Evolutionary conservation across 2,329 filamentous ascomycete genomes (phyloP).

Genomic region (Teratosphaeria gauchensis): DNA sequence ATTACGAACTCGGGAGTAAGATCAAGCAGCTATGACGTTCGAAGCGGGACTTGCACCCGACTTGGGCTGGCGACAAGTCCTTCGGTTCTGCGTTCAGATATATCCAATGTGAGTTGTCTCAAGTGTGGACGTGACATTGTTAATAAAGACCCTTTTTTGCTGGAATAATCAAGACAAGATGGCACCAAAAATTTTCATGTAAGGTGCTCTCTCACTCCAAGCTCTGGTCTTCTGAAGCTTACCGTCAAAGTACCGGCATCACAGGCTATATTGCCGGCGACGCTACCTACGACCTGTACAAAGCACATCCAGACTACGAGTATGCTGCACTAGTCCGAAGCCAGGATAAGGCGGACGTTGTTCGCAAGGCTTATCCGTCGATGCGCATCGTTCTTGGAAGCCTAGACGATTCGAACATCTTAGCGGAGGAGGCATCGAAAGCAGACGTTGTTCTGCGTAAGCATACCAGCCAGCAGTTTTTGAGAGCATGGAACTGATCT

Average conservation of each 20-base stretch:
- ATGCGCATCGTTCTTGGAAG: constrained; percentile 43
- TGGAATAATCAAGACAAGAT: constrained; percentile 7
- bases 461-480: constrained; percentile 2
- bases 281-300: constrained; percentile 34
- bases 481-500: neutral
- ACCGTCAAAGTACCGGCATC: constrained; percentile 17
- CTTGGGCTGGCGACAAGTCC: neutral
- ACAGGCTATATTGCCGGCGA: constrained; percentile 39
- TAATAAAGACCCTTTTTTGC: too few relatives aligned
- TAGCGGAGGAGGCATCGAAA: constrained; percentile 38
- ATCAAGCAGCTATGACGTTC: neutral
- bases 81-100: too few relatives aligned
- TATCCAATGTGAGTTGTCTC: too few relatives aligned
- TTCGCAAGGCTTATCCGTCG: constrained; percentile 26
- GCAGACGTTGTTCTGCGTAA: constrained; percentile 43
- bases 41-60: neutral
- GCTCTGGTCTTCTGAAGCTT: neutral
- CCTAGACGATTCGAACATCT: constrained; percentile 35
- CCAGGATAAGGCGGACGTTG: constrained; percentile 37
- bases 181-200: constrained; percentile 23
- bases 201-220: neutral
- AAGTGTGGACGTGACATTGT: too few relatives aligned
- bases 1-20: neutral
- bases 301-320: constrained; percentile 41
- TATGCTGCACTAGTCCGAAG: constrained; percentile 42